Evolutionary conservation across 495 filamentous ascomycete species (phyloP), one percentile per base, ranked within the genome.

Genomic region (Pyrenopolyporus hunteri): DNA sequence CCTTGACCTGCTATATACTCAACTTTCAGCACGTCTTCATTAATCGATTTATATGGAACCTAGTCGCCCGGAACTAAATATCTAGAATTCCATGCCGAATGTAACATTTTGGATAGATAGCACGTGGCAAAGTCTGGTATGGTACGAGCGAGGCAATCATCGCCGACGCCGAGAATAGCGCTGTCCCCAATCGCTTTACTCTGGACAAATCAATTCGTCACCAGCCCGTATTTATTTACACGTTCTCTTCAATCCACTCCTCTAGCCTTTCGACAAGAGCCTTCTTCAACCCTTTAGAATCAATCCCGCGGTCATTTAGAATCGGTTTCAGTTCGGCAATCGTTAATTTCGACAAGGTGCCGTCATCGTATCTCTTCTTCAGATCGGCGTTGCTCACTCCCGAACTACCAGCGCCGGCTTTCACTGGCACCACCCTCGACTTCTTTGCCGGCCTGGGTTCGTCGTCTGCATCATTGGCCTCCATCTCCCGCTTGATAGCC

Each of bases 211-310:
- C 47, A 53, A 13, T 10, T 33, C 1, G 17, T 10, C 9, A 4
- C 9, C 19, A 10, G 19, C 13, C 10, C 10, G 0, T n/a, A 17
- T 26, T 33, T 8, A 48, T 25, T 70, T 57, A 79, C 33, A 62
- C 56, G 54, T 80, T 79, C 2, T 72, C 72, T 67, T 95, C 91
- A 50, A 93, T 85, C 73, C 83, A 90, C 59, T 87, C 82, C 70
- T 93, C 89, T 11, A 97, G 79, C 33, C 84, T 84, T 37, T 93
- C 89, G 2, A 97, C 72, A 11, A 97, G 76, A 40, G 94, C 88
- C 3, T 79, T 83, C 73, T 97, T 97, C 74, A 90, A 89, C 0
- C 91, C 90, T 16, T 71, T 76, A 4, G 81, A 76, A 37, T 79
- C 76, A 13, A 92, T 69, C 4, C 85, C 83, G 60, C 89, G 89